Conservation (phyloP, 345 rosid genomes). For the Populus davidiana region DNA sequence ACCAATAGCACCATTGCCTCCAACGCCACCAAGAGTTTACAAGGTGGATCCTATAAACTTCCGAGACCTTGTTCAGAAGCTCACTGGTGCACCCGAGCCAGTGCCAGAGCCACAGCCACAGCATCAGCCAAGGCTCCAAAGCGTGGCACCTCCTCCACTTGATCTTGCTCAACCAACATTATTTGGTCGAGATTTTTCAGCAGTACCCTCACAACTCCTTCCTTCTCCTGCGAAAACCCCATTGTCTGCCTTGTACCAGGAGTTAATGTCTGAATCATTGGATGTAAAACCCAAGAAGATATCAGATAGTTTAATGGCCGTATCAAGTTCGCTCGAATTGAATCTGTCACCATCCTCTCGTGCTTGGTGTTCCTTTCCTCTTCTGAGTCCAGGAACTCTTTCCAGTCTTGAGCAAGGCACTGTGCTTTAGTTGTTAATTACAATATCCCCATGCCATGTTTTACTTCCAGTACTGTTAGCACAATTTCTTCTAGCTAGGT, state of each 20-base stretch:
- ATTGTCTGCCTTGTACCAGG: slow-evolving; percentile 27
- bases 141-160: slow-evolving; percentile 48
- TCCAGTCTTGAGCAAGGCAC: slow-evolving; percentile 44
- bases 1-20: slow-evolving; percentile 60
- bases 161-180: slow-evolving; percentile 5
- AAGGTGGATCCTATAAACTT: slow-evolving; percentile 70
- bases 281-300: slow-evolving; percentile 11
- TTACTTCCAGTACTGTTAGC: neutral
- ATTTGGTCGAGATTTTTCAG: neutral
- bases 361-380: slow-evolving; percentile 49
- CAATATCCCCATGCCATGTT: neutral
- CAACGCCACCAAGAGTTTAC: slow-evolving; percentile 68
- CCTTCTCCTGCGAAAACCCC: slow-evolving; percentile 22
- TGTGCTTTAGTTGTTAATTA: slow-evolving; percentile 14
- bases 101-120: neutral
- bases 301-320: slow-evolving; percentile 8
- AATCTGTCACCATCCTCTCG: slow-evolving; percentile 47
- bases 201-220: neutral
- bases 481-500: neutral
- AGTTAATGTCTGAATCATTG: slow-evolving; percentile 25
- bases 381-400: slow-evolving; percentile 59
- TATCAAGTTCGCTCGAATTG: slow-evolving; percentile 29
- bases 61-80: slow-evolving; percentile 79
- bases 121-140: slow-evolving; percentile 32
- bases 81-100: slow-evolving; percentile 51